Evolutionary conservation across 169 alveolate genomes (phyloP), one percentile per base, ranked within the genome.

Genomic region (Plasmodium inui): DNA sequence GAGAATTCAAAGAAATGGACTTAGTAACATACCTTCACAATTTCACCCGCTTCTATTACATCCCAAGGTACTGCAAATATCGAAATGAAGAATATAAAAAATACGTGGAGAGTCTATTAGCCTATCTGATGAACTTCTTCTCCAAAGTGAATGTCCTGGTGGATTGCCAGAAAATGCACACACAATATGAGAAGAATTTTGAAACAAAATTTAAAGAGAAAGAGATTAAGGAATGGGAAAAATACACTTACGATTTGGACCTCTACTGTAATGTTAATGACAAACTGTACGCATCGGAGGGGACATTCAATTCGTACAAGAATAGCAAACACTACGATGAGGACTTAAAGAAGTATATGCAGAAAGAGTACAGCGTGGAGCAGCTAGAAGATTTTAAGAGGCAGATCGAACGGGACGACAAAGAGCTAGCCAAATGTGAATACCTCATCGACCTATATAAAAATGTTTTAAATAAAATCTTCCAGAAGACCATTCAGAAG

Each of bases 281-380:
- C 81, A 84, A 79, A 53, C 92, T 97, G n/a, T 97, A 97, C 84
- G 96, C 96, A n/a, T 96, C 98, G 70, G 92, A 95, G 84, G 98
- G 98, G 80, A 94, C 96, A 39, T 88, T 90, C 67, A 90, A 96
- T 92, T 86, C 99, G 12, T 96, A 97, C 85, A 93, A 95, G 81
- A 97, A 97, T 83, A 96, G 97, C 50, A 95, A 94, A 95, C 96
- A 96, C 41, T 96, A 97, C 73, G 99, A 98, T 95, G 97, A 97
- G 84, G 94, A 95, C 79, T 98, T 99, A 34, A 98, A 98, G 91
- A 97, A 97, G 67, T 98, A 98, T 81, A 96, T 97, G 82, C 97
- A 96, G 76, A 97, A 95, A 76, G 93, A 61, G 72, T 90, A 95
- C 81, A 92, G 96, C 28, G 82, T 76, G 85, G 97, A 94, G 80